Conservation (phyloP, 305 asterid genomes). For the Coffea humblotiana region DNA sequence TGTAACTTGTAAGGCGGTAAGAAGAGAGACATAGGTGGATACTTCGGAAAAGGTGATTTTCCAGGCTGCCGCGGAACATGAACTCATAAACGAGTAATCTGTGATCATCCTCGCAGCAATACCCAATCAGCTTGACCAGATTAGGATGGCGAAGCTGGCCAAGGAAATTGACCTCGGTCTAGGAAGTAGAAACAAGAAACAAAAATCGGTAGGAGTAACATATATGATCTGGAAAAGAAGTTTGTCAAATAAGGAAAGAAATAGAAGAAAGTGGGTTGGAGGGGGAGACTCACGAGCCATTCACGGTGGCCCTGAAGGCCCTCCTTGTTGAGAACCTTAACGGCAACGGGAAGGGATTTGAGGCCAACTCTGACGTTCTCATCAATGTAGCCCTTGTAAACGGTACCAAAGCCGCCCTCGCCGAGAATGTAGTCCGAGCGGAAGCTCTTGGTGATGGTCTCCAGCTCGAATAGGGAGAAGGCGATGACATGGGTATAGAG, state of each 20-base stretch:
- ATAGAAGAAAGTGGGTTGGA: not conserved
- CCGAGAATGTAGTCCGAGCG: constrained; percentile 98
- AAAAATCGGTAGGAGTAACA: too few relatives aligned
- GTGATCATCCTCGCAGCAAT: constrained; percentile 99
- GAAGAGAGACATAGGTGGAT: constrained; percentile 38
- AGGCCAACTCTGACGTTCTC: constrained; percentile 97
- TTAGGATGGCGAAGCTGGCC: constrained; percentile 98
- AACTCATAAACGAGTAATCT: constrained; percentile 91
- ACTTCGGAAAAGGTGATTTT: constrained; percentile 97
- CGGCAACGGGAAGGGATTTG: constrained; percentile 94
- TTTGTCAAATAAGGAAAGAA: not conserved
- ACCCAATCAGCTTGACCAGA: constrained; percentile 94
- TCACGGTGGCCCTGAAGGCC: constrained; percentile 99
- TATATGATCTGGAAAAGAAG: not conserved
- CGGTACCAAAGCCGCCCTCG: constrained; percentile 98
- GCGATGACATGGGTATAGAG: constrained; percentile 88
- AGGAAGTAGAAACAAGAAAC: constrained; percentile 16
- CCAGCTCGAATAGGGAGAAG: constrained; percentile 90
- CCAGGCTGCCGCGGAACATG: constrained; percentile 98
- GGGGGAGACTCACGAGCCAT: constrained; percentile 72
- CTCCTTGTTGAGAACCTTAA: constrained; percentile 95
- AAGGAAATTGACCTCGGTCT: constrained; percentile 95
- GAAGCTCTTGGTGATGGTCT: constrained; percentile 94
- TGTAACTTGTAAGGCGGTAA: constrained; percentile 5
- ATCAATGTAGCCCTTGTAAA: constrained; percentile 95